Evolutionary conservation across 2,329 filamentous ascomycete genomes (phyloP).

Genomic region (Calcarisporium arbuscula): DNA sequence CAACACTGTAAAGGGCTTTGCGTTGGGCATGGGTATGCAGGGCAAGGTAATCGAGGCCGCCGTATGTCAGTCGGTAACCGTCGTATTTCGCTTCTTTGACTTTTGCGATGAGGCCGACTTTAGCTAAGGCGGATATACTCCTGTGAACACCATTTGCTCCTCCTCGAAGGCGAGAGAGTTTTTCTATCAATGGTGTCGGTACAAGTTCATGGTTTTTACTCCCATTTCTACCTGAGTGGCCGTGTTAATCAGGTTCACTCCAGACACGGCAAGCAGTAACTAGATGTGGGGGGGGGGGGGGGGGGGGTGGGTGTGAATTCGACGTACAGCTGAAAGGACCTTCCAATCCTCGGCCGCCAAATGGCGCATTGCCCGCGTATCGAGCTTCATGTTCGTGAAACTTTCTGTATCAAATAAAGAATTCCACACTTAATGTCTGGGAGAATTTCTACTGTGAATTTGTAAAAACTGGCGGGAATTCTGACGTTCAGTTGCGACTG

Average conservation of each 20-base stretch:
- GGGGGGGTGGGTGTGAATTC: no score
- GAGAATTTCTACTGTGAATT: no score
- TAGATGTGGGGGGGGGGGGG: no score
- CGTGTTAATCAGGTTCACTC: no score
- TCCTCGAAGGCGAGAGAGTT: conserved; percentile 73
- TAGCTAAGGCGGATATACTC: conserved; percentile 85
- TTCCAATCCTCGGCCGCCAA: conserved; percentile 90
- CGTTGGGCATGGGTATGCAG: conserved; percentile 80
- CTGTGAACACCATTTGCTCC: conserved; percentile 74
- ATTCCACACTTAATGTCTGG: no score
- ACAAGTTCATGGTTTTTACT: conserved; percentile 97
- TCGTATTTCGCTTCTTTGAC: conserved; percentile 97
- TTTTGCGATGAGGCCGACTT: conserved; percentile 82
- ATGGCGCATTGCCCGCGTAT: conserved; percentile 89
- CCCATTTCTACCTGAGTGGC: conserved; percentile 76
- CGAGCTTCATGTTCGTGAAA: conserved; percentile 89
- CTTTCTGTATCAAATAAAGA: no score
- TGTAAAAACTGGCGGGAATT: no score
- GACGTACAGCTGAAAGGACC: conserved; percentile 78
- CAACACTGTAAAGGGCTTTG: conserved; percentile 81
- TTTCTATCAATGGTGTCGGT: conserved; percentile 80
- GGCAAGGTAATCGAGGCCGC: conserved; percentile 94
- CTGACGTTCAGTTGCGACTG: conserved; percentile 16
- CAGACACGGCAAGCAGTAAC: conserved; percentile 28
- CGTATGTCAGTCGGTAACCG: conserved; percentile 93